phyloP scores from a whole-genome alignment of 208 protist genomes.

The Acanthamoeba royreba region DNA sequence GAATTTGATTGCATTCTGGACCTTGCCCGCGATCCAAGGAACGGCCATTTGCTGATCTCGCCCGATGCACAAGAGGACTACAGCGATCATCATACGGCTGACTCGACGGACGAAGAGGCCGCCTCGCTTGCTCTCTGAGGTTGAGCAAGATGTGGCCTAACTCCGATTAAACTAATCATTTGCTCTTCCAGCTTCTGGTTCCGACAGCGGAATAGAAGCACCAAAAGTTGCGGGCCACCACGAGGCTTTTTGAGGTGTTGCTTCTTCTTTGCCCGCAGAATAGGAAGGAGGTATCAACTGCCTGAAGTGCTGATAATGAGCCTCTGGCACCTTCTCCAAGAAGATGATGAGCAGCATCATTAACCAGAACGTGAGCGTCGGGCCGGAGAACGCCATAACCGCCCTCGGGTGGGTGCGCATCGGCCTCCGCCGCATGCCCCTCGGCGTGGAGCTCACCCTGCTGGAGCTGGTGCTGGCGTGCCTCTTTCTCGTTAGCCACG shows the following conservation, averaged over 20 bases:
- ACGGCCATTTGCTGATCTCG: background rate
- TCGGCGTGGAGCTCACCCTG: background rate
- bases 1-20: conserved; percentile 57
- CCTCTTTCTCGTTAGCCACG: background rate
- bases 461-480: background rate
- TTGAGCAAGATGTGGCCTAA: too few species aligned
- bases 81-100: background rate
- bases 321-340: background rate
- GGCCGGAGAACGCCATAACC: background rate
- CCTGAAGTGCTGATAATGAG: background rate
- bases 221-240: background rate
- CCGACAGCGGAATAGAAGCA: too few species aligned
- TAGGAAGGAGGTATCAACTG: background rate
- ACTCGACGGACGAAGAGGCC: background rate
- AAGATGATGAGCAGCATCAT: too few species aligned
- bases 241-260: too few species aligned
- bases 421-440: background rate
- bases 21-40: background rate
- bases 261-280: too few species aligned
- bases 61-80: background rate
- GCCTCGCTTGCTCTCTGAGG: background rate
- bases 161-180: too few species aligned
- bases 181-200: too few species aligned
- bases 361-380: too few species aligned
- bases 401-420: background rate